Base-by-base conservation (phyloP, 2,329 filamentous ascomycete species). In the Penicillium sp. region DNA sequence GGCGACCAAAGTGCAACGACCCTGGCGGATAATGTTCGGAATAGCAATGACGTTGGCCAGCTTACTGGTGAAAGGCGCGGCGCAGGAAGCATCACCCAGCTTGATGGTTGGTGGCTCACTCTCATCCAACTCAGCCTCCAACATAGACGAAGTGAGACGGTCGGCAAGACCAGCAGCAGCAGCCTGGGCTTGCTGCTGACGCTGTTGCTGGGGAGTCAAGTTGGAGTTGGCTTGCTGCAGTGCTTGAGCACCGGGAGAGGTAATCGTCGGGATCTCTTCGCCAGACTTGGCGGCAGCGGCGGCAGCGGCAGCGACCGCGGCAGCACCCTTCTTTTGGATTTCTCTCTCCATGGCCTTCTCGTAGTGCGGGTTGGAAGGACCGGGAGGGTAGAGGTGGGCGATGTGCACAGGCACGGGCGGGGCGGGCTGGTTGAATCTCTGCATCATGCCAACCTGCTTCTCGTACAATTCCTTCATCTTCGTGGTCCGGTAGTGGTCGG, bases 401-500 rank as follows among this genome's bases (percentile, higher is more conserved):
- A 99, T 97, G 70, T 93, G 83, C 61, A 89, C 81, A n/a, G 95
- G 95, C 1, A 98, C 91, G 0, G 95, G 95, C n/a, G 95, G 95
- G 1, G 87, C 77, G 14, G 93, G 92, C 77, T 97, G 93, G 76
- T 96, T 97, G 85, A 98, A 99, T 65, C 94, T 87, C 74, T 90
- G 86, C 92, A 99, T 97, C 76, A 99, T 84, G 51, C 88, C 83
- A 59, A 90, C 85, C 77, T 99, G 95, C 83, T 99, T 98, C 81
- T 98, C 92, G 76, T 99, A 99, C 66, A 99, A 87, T 67, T 97
- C 93, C 84, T 97, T 98, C 91, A 99, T 96, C 84, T 93, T 96
- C 43, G 90, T 96, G 77, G 93, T 96, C 69, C 95, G 90, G 72
- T 90, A 89, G 78, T 99, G 93, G 73, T 98, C 95, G 28, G 91